Evolutionary conservation across 1,139 yeast genomes (phyloP).

Genomic region (Kluyveromyces sp.): DNA sequence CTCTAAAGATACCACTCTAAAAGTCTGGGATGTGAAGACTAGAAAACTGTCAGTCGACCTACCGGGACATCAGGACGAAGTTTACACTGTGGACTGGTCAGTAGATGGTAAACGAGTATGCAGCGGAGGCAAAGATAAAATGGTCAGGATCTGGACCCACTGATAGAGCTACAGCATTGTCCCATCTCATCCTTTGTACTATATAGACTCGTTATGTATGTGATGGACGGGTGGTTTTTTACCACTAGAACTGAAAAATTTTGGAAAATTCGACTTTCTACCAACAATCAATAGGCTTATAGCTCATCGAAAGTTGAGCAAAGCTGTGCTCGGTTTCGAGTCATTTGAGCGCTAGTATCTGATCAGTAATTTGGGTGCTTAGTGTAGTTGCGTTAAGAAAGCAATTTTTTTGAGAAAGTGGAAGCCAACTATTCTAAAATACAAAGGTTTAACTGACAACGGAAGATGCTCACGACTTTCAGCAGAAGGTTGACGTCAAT

Average conservation of each 20-base stretch:
- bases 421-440: no score
- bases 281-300: background rate
- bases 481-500: background rate
- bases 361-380: no score
- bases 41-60: conserved; percentile 78
- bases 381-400: no score
- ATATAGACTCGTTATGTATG: background rate
- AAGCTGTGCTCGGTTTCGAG: no score
- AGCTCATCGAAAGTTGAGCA: background rate
- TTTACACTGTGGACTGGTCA: conserved; percentile 97
- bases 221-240: conserved; percentile 1
- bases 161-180: conserved; percentile 22
- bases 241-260: conserved; percentile 1
- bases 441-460: no score
- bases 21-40: conserved; percentile 93
- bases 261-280: background rate
- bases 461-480: conserved; percentile 1
- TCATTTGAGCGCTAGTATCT: no score
- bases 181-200: background rate
- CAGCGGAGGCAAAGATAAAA: conserved; percentile 95
- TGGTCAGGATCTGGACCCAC: conserved; percentile 89
- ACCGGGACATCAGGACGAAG: conserved; percentile 95
- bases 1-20: conserved; percentile 92
- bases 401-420: no score
- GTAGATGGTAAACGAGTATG: conserved; percentile 88